A percentile compares a stretch with the other conserved stretches of the same genome.
Conservation (phyloP, 176 grass and related monocot genomes). For the Phragmites australis region DNA sequence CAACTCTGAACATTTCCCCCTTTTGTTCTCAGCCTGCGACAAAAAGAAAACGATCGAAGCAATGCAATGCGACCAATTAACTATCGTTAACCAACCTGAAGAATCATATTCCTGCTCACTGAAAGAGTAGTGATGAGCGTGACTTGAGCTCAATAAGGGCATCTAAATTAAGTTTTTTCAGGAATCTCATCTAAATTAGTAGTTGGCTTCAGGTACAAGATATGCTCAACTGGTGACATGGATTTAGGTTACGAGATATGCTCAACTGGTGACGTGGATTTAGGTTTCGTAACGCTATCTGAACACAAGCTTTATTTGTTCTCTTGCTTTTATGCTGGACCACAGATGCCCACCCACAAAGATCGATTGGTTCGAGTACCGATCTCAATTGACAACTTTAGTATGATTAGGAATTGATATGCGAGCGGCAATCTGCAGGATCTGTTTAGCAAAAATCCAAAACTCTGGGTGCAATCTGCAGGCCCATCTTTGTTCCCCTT, state of each 20-base stretch:
- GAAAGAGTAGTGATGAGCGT: not conserved
- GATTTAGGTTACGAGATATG: slow-evolving; percentile 27
- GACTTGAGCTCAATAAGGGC: not conserved
- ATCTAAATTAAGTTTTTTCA: not conserved
- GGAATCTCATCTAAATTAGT: no score
- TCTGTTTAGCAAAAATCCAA: slow-evolving; percentile 3
- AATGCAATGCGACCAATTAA: not conserved
- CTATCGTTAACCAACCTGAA: not conserved
- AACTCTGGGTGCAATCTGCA: not conserved
- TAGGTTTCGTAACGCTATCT: not conserved
- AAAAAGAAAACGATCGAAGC: not conserved
- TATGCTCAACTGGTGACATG: no score
- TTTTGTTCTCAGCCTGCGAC: not conserved
- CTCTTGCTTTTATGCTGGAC: slow-evolving; percentile 17
- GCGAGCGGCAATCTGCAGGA: not conserved
- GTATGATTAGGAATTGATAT: not conserved
- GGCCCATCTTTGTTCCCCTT: no score
- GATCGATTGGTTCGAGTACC: not conserved
- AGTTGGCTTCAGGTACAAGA: no score
- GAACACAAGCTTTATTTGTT: not conserved
- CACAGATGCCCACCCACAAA: not conserved
- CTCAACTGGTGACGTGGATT: not conserved
- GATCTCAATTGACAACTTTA: not conserved
- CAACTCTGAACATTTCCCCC: not conserved
- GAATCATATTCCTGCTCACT: slow-evolving; percentile 28